phyloP scores from a whole-genome alignment of 495 filamentous ascomycete species.

The Trichoderma reesei region DNA sequence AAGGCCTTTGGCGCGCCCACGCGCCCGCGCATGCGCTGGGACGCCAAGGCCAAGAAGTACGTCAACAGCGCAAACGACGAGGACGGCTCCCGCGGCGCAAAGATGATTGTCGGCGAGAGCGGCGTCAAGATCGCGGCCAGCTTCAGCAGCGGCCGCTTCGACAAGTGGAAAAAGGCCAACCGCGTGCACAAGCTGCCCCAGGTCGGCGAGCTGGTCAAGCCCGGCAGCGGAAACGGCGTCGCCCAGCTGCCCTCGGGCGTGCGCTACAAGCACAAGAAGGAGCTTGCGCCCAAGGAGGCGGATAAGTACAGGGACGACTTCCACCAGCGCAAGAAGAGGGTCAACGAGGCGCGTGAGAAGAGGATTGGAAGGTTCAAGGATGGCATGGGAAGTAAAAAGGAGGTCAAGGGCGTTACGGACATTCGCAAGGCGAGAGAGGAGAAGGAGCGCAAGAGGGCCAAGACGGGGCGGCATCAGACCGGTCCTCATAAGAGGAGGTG shows the following conservation, averaged over 20 bases:
- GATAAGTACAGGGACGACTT: conserved; percentile 87
- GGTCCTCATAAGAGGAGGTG: not conserved
- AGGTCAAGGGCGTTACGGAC: conserved; percentile 72
- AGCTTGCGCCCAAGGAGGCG: conserved; percentile 82
- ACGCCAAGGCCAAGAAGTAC: conserved; percentile 94
- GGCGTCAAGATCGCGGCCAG: conserved; percentile 91
- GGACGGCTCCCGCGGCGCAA: conserved; percentile 78
- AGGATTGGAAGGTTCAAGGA: conserved; percentile 61
- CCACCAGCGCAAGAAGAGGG: conserved; percentile 80
- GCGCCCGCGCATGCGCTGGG: conserved; percentile 76
- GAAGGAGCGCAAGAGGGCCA: conserved; percentile 67
- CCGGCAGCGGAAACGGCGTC: conserved; percentile 49
- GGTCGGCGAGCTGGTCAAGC: conserved; percentile 66
- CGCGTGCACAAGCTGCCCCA: conserved; percentile 66
- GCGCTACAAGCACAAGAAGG: conserved; percentile 69
- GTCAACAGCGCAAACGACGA: conserved; percentile 84
- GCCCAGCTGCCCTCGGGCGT: conserved; percentile 49
- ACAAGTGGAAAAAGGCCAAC: conserved; percentile 80
- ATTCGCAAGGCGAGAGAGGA: conserved; percentile 71
- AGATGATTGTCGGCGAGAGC: conserved; percentile 79
- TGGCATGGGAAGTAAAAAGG: conserved; percentile 55
- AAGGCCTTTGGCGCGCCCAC: conserved; percentile 65
- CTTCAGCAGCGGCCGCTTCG: conserved; percentile 89
- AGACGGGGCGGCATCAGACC: conserved; percentile 62
- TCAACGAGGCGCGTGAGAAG: conserved; percentile 77